These are phyloP conservation scores for Calonectria honghensis DNA, from an alignment of 2,329 filamentous ascomycete species.

Conservation along the genomic window DNA sequence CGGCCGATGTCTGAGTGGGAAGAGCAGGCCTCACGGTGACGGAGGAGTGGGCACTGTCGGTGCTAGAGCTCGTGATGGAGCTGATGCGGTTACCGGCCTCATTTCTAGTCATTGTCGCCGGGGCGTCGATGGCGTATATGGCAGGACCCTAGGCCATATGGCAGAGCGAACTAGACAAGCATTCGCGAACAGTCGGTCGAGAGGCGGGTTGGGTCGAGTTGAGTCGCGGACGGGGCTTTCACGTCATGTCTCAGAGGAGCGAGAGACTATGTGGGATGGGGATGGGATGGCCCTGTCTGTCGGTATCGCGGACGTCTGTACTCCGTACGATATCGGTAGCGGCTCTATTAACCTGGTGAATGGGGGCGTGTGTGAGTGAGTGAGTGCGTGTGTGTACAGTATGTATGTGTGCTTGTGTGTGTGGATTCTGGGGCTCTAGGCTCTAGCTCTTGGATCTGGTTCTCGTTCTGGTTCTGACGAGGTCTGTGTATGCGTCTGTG, in stretches of 20 bases:
- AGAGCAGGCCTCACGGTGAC: slow-evolving; percentile 75
- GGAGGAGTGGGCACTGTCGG: slow-evolving; percentile 79
- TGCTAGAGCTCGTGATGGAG: slow-evolving; percentile 67
- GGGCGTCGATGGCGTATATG: slow-evolving; percentile 57
- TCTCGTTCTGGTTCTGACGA: slow-evolving; percentile 8
- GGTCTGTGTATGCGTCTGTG: slow-evolving; percentile 29
- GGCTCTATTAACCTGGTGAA: slow-evolving; percentile 17
- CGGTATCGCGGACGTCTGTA: slow-evolving; percentile 37
- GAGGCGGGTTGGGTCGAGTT: slow-evolving; percentile 32
- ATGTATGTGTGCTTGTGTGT: background rate
- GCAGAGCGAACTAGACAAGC: slow-evolving; percentile 49
- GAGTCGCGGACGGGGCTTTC: slow-evolving; percentile 53
- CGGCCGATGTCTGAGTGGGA: slow-evolving; percentile 46
- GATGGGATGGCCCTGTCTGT: slow-evolving; percentile 47
- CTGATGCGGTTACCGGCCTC: slow-evolving; percentile 77
- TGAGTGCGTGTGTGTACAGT: background rate
- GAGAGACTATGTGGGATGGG: slow-evolving; percentile 31
- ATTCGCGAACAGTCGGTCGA: slow-evolving; percentile 46
- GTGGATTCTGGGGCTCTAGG: slow-evolving; percentile 1
- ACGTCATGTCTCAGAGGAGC: slow-evolving; percentile 56
- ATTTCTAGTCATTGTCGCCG: slow-evolving; percentile 80
- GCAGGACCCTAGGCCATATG: slow-evolving; percentile 58
- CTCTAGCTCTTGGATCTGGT: slow-evolving; percentile 4
- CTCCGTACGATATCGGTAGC: slow-evolving; percentile 17
- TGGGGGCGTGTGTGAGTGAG: slow-evolving; percentile 6